A percentile compares a stretch with the other conserved stretches of the same genome.
Evolutionary conservation across 495 filamentous ascomycete genomes (phyloP).

Genomic region (Penicillium macrosclerotiorum): DNA sequence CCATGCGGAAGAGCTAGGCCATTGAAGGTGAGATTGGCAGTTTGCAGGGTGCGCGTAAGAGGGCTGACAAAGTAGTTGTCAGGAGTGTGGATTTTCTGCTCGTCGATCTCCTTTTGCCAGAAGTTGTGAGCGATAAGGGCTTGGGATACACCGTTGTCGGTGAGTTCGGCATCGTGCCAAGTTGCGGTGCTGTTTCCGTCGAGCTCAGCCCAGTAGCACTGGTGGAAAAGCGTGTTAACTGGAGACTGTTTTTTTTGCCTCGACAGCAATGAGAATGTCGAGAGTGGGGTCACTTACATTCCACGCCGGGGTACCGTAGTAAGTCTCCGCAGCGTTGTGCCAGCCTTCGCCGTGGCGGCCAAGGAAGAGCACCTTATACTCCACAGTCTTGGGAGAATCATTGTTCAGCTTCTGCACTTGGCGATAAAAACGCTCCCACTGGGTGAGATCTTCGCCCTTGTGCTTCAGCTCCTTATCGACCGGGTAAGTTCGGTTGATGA

Average conservation of each 20-base stretch:
- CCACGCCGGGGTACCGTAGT: slow-evolving; percentile 67
- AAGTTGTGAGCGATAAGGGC: slow-evolving; percentile 61
- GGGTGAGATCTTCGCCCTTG: slow-evolving; percentile 40
- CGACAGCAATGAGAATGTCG: too few relatives aligned
- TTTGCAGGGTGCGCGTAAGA: slow-evolving; percentile 63
- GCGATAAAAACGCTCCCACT: slow-evolving; percentile 65
- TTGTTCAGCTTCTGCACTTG: slow-evolving; percentile 56
- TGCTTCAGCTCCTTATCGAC: slow-evolving; percentile 40
- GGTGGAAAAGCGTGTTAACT: not conserved
- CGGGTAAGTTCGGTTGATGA: slow-evolving; percentile 58
- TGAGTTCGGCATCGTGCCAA: slow-evolving; percentile 73
- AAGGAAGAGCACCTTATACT: slow-evolving; percentile 69
- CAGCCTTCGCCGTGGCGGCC: slow-evolving; percentile 71
- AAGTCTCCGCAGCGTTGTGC: slow-evolving; percentile 63
- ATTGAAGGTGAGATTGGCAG: slow-evolving; percentile 59
- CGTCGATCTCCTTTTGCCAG: slow-evolving; percentile 55
- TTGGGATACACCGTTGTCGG: slow-evolving; percentile 56
- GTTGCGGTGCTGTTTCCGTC: slow-evolving; percentile 62
- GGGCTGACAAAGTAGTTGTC: slow-evolving; percentile 68
- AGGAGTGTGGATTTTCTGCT: slow-evolving; percentile 59
- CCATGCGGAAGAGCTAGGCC: slow-evolving; percentile 49
- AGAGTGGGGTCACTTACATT: slow-evolving; percentile 60
- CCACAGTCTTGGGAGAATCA: slow-evolving; percentile 37
- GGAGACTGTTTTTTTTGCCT: too few relatives aligned
- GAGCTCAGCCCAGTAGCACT: slow-evolving; percentile 73